These are phyloP conservation scores for Saccharum hybrid DNA, from an alignment of 202 grass and related monocot genomes.

Conservation along the genomic window DNA sequence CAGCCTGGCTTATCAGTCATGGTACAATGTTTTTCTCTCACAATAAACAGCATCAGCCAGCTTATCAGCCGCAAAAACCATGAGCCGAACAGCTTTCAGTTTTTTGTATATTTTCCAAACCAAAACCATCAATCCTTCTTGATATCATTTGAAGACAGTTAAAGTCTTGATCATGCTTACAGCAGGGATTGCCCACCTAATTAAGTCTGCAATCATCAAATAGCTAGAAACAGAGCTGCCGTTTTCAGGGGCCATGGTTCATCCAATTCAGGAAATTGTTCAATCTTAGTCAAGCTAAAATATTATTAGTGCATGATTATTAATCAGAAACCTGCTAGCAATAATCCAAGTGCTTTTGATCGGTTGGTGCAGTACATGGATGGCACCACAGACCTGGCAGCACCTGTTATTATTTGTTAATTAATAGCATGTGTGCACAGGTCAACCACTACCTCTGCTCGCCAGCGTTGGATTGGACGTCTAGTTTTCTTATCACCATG, in stretches of 20 bases:
- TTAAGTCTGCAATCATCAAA: not conserved
- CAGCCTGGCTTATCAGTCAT: no score
- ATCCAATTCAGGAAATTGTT: not conserved
- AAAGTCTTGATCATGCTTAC: not conserved
- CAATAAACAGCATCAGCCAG: no score
- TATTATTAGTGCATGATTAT: not conserved
- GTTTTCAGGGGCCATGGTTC: not conserved
- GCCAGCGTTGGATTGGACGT: constrained; percentile 50
- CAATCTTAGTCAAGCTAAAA: not conserved
- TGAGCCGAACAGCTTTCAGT: not conserved
- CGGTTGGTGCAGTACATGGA: not conserved
- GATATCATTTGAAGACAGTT: not conserved
- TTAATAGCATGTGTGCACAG: constrained; percentile 34
- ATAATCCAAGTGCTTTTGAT: not conserved
- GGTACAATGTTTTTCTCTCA: no score
- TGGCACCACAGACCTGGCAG: not conserved
- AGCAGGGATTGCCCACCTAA: not conserved
- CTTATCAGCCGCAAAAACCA: no score
- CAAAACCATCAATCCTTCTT: not conserved
- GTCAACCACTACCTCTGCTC: constrained; percentile 34
- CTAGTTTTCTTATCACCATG: constrained; percentile 47
- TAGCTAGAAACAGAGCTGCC: not conserved
- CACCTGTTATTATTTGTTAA: constrained; percentile 3
- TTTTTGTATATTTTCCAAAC: not conserved
- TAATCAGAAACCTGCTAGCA: not conserved